Base-by-base conservation (phyloP, 1,139 yeast genomes). In the Tardiomyces blankii region DNA sequence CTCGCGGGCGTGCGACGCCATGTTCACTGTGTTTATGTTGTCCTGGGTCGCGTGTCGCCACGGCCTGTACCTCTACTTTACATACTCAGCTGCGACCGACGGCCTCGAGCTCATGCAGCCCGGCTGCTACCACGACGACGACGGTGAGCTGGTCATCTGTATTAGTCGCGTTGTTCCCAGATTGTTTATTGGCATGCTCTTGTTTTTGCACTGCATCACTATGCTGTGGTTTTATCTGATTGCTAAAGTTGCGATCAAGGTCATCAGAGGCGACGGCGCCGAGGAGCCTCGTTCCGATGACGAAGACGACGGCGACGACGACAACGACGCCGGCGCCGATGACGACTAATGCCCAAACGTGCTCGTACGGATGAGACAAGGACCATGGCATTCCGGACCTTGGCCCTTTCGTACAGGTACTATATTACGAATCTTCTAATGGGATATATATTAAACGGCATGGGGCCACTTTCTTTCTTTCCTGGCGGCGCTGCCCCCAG, bases 241-340 rank as follows among this genome's bases (percentile, higher is more conserved):
- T 51, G 52, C 74, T 18, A 78, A 76, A 55, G 93, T 87, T 28
- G 86, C 85, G 18, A 65, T 72, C 49, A 78, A 73, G 58, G 93
- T 87, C 21, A 53, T 86, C 32, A 69, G 73, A 7, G 96, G 96
- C 4, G 71, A 68, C 18, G 78, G 80, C 33, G 85, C 84, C 1
- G 93, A 87, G 44, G 96, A 88, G 61, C 84, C 82, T 49, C 82
- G 94, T 54, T 78, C 94, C 61, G 89, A 86, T 58, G 85, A 77
- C 53, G 91, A 82, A 42, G 83, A 77, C 13, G 41, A 39, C 41
- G 16, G 35, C 16, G 9, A 14, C 9, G n/a, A 30, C 11, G 16
- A 30, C 35, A 13, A n/a, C n/a, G n/a, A n/a, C n/a, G n/a, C n/a
- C n/a, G n/a, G n/a, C n/a, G n/a, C n/a, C n/a, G n/a, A n/a, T n/a